phyloP scores from a whole-genome alignment of 805 yeast species.

The Cyberlindnera mrakii region DNA sequence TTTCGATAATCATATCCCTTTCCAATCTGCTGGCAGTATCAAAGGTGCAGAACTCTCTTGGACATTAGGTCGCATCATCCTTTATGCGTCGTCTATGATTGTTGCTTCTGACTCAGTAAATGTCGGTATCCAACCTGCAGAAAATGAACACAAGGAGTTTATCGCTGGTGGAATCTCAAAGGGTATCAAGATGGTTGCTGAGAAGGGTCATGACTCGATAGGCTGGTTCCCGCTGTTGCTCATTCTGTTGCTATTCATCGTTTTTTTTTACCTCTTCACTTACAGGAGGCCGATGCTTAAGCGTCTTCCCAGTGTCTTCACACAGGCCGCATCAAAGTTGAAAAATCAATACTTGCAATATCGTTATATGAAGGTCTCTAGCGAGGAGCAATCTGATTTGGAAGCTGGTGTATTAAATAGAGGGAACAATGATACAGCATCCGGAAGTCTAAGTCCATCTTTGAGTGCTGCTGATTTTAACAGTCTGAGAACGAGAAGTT shows the following conservation, averaged over 20 bases:
- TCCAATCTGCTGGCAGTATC: constrained; percentile 75
- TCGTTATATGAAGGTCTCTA: constrained; percentile 15
- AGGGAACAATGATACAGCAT: constrained; percentile 5
- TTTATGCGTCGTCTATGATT: constrained; percentile 64
- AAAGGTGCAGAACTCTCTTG: constrained; percentile 87
- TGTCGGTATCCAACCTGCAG: constrained; percentile 23
- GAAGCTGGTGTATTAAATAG: constrained; percentile 16
- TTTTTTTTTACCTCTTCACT: constrained; percentile 6
- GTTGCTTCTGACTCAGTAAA: constrained; percentile 3
- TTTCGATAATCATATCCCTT: constrained; percentile 44
- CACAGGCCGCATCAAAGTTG: constrained; percentile 9
- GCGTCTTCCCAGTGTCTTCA: constrained; percentile 11
- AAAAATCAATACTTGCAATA: constrained; percentile 14
- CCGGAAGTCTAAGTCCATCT: constrained; percentile 21
- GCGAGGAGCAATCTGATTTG: constrained; percentile 15
- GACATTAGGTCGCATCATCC: constrained; percentile 85
- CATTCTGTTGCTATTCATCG: constrained; percentile 2
- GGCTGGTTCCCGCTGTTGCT: constrained; percentile 7
- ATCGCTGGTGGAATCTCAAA: constrained; percentile 15
- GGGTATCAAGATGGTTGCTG: constrained; percentile 1
- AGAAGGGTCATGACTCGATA: constrained; percentile 3
- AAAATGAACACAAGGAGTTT: constrained; percentile 18
- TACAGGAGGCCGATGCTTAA: constrained; percentile 10
- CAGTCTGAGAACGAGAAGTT: constrained; percentile 20
- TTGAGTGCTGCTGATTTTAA: constrained; percentile 9